phyloP scores from a whole-genome alignment of 1,284 basidiomycete genomes.

The Microbotryum silenes-acaulis region DNA sequence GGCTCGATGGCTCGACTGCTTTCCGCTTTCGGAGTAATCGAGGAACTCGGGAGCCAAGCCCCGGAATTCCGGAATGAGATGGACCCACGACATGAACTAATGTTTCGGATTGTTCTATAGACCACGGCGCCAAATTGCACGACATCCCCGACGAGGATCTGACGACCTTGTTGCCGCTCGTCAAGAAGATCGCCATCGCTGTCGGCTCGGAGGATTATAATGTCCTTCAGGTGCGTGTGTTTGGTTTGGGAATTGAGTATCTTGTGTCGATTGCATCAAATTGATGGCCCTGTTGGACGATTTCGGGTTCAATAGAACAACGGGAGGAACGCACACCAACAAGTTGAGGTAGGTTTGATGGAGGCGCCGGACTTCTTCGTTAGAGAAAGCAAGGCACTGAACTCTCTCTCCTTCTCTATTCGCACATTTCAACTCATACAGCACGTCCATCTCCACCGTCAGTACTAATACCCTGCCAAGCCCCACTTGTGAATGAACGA shows the following conservation, averaged over 20 bases:
- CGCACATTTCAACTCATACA: background rate
- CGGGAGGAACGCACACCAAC: slow-evolving; percentile 34
- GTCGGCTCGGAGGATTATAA: slow-evolving; percentile 43
- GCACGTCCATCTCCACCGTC: slow-evolving; percentile 38
- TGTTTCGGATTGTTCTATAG: slow-evolving; percentile 1
- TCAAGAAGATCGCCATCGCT: slow-evolving; percentile 43
- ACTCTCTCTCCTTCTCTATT: background rate
- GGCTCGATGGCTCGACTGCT: too few relatives aligned
- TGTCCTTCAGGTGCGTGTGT: slow-evolving; percentile 41
- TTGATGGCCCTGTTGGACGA: slow-evolving; percentile 19
- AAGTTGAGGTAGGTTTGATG: slow-evolving; percentile 7
- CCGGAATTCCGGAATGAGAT: too few relatives aligned
- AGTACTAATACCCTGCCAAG: background rate
- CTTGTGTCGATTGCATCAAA: background rate
- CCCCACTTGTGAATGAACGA: too few relatives aligned
- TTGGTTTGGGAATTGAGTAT: background rate
- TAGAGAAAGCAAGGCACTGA: too few relatives aligned
- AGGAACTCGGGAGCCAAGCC: too few relatives aligned
- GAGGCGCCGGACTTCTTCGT: background rate
- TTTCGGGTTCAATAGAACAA: slow-evolving; percentile 35
- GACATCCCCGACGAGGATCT: slow-evolving; percentile 43
- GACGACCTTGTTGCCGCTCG: slow-evolving; percentile 39
- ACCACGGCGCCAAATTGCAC: slow-evolving; percentile 43
- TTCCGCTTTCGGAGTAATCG: too few relatives aligned
- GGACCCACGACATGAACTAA: too few relatives aligned